Evolutionary conservation across 2,329 filamentous ascomycete species (phyloP).

Genomic region (Diaporthe vaccinii): DNA sequence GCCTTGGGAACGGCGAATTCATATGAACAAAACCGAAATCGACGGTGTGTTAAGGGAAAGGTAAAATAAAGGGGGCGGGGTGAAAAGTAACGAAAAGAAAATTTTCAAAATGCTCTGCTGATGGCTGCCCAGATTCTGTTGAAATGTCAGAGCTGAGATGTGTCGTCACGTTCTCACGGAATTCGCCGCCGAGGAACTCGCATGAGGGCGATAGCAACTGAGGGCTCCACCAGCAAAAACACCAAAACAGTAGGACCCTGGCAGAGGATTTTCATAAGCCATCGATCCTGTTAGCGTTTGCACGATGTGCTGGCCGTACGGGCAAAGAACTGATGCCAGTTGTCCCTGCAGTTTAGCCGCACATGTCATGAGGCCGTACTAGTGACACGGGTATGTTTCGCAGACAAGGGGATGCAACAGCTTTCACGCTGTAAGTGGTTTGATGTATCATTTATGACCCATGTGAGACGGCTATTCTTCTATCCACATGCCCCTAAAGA

Average conservation of each 20-base stretch:
- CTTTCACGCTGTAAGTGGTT: background rate
- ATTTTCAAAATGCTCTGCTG: background rate
- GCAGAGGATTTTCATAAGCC: background rate
- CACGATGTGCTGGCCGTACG: background rate
- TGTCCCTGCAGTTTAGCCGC: background rate
- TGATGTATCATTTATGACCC: no score
- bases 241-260: background rate
- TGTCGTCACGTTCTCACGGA: background rate
- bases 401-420: background rate
- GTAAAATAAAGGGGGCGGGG: no score
- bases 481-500: background rate
- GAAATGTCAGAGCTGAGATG: background rate
- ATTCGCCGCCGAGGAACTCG: background rate
- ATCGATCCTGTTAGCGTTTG: background rate
- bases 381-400: background rate
- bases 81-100: background rate
- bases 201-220: background rate
- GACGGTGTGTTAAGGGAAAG: background rate
- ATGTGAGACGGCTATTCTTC: background rate
- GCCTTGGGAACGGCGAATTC: background rate
- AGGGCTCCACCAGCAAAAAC: background rate
- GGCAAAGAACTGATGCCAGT: background rate
- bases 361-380: no score
- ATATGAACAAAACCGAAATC: background rate
- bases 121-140: background rate